phyloP scores from a whole-genome alignment of 257 asterid species.

The Solanum infundibuliforme region DNA sequence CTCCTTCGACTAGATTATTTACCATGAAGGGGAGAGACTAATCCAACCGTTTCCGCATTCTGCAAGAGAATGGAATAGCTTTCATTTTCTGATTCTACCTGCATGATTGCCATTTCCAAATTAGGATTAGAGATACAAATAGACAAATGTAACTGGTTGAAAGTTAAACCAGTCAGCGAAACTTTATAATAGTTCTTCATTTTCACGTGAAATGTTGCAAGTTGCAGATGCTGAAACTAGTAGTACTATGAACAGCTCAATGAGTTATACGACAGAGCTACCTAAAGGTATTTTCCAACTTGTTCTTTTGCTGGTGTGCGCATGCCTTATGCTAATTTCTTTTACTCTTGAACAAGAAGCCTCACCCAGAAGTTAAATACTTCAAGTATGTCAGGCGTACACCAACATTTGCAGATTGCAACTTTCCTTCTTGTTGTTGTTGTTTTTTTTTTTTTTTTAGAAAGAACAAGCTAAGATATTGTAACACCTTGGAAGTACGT shows the following conservation, averaged over 20 bases:
- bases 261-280: background rate
- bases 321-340: background rate
- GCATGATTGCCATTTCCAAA: slow-evolving; percentile 9
- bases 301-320: background rate
- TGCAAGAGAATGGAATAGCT: slow-evolving; percentile 68
- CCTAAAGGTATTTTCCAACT: background rate
- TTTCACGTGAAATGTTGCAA: background rate
- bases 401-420: background rate
- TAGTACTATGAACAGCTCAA: background rate
- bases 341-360: background rate
- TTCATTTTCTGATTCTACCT: slow-evolving; percentile 34
- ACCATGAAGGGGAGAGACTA: slow-evolving; percentile 57
- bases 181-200: background rate
- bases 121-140: background rate
- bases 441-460: background rate
- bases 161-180: background rate
- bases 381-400: background rate
- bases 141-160: background rate
- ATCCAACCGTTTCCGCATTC: slow-evolving; percentile 81
- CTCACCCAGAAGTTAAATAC: background rate
- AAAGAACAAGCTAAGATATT: background rate
- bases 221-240: background rate
- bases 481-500: background rate
- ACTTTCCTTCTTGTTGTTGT: background rate
- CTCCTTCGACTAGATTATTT: background rate